A percentile compares a stretch with the other conserved stretches of the same genome.
Conservation (phyloP, 2,329 filamentous ascomycete species). For the Sporothrix sp. region DNA sequence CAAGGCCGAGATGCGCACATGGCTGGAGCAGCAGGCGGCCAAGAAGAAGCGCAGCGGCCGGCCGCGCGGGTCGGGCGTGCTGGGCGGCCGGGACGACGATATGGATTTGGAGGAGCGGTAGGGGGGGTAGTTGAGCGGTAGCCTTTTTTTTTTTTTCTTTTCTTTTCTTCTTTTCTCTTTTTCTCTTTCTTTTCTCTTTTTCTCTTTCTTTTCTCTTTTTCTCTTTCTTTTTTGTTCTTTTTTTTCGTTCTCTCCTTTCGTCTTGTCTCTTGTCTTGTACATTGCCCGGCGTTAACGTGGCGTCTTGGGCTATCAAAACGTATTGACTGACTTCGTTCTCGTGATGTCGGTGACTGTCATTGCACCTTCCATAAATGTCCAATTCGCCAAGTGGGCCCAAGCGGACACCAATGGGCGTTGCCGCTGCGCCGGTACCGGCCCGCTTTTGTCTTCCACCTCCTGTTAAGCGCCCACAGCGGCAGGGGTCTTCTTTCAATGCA, state of each 20-base stretch:
- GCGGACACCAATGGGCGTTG: constrained; percentile 6
- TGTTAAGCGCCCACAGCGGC: constrained; percentile 6
- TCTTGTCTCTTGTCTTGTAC: too few species aligned
- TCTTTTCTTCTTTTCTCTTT: not conserved
- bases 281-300: too few species aligned
- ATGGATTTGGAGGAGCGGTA: constrained; percentile 72
- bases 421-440: constrained; percentile 4
- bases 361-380: too few species aligned
- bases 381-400: not conserved
- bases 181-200: not conserved
- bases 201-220: too few species aligned
- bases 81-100: constrained; percentile 35
- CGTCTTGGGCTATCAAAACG: too few species aligned
- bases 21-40: constrained; percentile 40
- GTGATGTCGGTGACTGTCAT: too few species aligned
- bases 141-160: not conserved
- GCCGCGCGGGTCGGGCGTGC: constrained; percentile 33
- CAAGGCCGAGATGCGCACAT: constrained; percentile 68
- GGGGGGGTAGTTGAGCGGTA: too few species aligned
- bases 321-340: too few species aligned
- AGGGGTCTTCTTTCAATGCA: not conserved
- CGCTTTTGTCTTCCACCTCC: not conserved
- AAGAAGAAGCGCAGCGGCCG: constrained; percentile 26
- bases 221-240: too few species aligned
- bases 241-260: too few species aligned